A percentile compares a stretch with the other conserved stretches of the same genome.
Conservation (phyloP, 495 filamentous ascomycete genomes). For the Elasticomyces elasticus region DNA sequence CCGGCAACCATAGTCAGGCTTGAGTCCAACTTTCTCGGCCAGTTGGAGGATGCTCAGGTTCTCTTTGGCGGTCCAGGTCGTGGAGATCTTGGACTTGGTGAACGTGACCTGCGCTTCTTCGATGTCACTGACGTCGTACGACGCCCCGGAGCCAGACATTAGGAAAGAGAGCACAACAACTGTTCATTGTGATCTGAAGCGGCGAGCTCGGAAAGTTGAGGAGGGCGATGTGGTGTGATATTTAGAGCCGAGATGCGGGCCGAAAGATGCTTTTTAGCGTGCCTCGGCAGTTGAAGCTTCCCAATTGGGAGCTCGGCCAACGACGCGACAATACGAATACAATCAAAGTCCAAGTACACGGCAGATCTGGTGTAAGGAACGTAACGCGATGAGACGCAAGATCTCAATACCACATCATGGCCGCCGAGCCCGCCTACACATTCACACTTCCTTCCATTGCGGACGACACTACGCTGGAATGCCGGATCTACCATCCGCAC, state of each 20-base stretch:
- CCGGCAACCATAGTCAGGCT: constrained; percentile 9
- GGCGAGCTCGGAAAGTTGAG: too few species aligned
- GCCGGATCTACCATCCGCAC: constrained; percentile 69
- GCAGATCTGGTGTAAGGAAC: too few species aligned
- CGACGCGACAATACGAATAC: too few species aligned
- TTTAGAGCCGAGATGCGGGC: too few species aligned
- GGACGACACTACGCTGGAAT: constrained; percentile 63
- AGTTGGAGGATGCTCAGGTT: constrained; percentile 13
- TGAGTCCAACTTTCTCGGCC: constrained; percentile 12
- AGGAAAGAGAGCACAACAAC: not conserved
- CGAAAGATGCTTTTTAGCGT: too few species aligned
- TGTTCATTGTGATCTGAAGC: not conserved
- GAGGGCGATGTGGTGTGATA: too few species aligned
- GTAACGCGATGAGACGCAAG: not conserved
- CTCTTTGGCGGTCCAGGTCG: constrained; percentile 9
- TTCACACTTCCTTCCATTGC: constrained; percentile 78
- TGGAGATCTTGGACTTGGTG: constrained; percentile 14
- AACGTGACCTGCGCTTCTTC: constrained; percentile 13
- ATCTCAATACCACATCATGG: not conserved
- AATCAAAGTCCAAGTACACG: too few species aligned
- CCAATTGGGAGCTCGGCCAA: too few species aligned
- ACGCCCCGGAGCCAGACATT: not conserved
- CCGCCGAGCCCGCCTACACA: constrained; percentile 46
- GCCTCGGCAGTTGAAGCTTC: too few species aligned
- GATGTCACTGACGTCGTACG: constrained; percentile 4